Base-by-base conservation (phyloP, 352 stramenopile species). In the Globisporangium spinosum region DNA sequence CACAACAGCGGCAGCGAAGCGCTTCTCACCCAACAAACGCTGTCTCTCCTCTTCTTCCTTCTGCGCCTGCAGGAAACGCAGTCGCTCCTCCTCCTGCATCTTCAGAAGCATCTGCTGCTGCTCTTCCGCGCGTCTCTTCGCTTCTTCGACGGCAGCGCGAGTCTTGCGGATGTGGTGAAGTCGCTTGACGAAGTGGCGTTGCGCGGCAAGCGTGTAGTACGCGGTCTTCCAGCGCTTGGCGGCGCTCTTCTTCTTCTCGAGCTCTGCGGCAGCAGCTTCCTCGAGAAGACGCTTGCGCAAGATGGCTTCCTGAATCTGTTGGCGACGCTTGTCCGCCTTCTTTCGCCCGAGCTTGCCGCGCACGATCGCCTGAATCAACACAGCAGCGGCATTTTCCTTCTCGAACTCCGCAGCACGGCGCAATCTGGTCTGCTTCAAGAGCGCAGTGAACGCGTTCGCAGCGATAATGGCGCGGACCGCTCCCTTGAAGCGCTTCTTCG, bases 281-380 rank as follows among this genome's bases (percentile, higher is more conserved):
- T 91, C 79, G 10, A 77, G 64, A n/a, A 96, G 64, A 15, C 88
- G 78, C 77, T 90, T 87, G 62, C 88, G 88, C 70, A 94, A 71
- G 67, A 89, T 89, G 20, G 88, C 88, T 65, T 96, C 88, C 59
- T 87, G 73, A 10, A 94, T 64, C 65, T 91, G 82, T 23, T 88
- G 71, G 34, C 70, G 78, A 47, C 86, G 83, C 66, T 83, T 89
- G 43, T 75, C 66, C 34, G 85, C 83, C 62, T 83, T 79, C 74
- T 93, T 92, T 53, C 88, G 86, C 32, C 86, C 88, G 15, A 96
- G 72, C 61, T 89, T 89, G 58, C 86, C 86, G n/a, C 88, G 88
- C 45, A 94, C 88, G 58, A 96, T 87, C 22, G 85, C 70, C 62
- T 95, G 87, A 57, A 96, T 91, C 75, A 84, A 79, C 58, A 88